Conservation (phyloP, 768 basidiomycete genomes). For the Cytidiella melzeri region DNA sequence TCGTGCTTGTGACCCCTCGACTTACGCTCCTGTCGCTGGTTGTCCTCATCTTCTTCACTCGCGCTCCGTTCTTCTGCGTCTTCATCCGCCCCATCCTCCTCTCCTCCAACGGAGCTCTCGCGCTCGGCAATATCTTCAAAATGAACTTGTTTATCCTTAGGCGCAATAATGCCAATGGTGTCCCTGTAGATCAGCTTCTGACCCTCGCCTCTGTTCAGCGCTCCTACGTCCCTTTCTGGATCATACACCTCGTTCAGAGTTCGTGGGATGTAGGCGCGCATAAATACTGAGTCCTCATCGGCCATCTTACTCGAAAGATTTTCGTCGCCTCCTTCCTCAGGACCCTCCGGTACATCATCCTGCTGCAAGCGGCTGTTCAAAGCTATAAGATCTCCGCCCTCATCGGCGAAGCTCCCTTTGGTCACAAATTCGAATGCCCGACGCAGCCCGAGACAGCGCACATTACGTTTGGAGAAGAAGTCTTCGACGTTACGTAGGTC, state of each 20-base stretch:
- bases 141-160: constrained; percentile 15
- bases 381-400: constrained; percentile 20
- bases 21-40: constrained; percentile 39
- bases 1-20: constrained; percentile 90
- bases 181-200: constrained; percentile 79
- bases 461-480: constrained; percentile 77
- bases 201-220: constrained; percentile 64
- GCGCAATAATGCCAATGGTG: constrained; percentile 71
- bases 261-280: constrained; percentile 89
- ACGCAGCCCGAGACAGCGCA: constrained; percentile 70
- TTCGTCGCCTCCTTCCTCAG: constrained; percentile 14
- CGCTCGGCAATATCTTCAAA: constrained; percentile 13
- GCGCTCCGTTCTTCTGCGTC: constrained; percentile 32
- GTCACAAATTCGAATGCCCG: constrained; percentile 89
- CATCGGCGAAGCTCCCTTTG: constrained; percentile 38
- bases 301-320: constrained; percentile 27
- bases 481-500: constrained; percentile 93
- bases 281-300: constrained; percentile 86
- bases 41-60: constrained; percentile 28
- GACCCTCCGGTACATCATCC: constrained; percentile 13
- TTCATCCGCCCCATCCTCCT: constrained; percentile 27
- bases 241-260: constrained; percentile 90
- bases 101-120: constrained; percentile 11
- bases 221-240: constrained; percentile 87
- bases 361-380: constrained; percentile 47